Evolutionary conservation across 805 yeast genomes (phyloP).

Genomic region (Candida pseudoglaebosa): DNA sequence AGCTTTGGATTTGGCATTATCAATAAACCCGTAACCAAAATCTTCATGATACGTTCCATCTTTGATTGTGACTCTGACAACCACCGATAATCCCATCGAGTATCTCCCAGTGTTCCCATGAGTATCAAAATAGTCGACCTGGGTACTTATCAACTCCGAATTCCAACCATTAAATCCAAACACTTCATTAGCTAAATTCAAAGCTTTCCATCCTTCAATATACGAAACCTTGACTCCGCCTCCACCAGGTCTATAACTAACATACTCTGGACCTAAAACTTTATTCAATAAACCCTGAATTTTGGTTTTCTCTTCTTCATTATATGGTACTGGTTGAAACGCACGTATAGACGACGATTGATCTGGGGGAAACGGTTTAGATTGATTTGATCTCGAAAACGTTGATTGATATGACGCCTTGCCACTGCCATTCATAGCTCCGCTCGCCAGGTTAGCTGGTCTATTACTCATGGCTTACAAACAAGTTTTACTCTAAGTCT

Average conservation of each 20-base stretch:
- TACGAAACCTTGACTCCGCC: slow-evolving; percentile 68
- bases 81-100: slow-evolving; percentile 66
- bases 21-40: slow-evolving; percentile 71
- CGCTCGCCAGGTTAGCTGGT: background rate
- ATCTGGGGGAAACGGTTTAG: background rate
- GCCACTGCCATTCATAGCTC: background rate
- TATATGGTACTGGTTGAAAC: slow-evolving; percentile 25
- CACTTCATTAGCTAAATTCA: slow-evolving; percentile 73
- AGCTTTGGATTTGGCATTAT: slow-evolving; percentile 64
- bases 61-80: slow-evolving; percentile 65
- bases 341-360: slow-evolving; percentile 4
- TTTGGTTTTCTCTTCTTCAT: slow-evolving; percentile 27
- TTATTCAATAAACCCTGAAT: slow-evolving; percentile 32
- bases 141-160: slow-evolving; percentile 61
- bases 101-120: slow-evolving; percentile 48
- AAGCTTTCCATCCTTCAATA: slow-evolving; percentile 81
- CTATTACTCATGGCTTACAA: background rate
- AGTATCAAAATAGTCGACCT: slow-evolving; percentile 69
- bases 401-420: background rate
- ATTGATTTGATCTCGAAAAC: background rate
- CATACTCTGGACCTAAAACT: slow-evolving; percentile 70
- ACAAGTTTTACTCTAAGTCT: background rate
- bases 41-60: slow-evolving; percentile 84
- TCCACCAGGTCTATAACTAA: slow-evolving; percentile 71
- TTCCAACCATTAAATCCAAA: slow-evolving; percentile 86